Percentiles rank a stretch among this genome's conserved stretches.
Evolutionary conservation across 2,329 filamentous ascomycete species (phyloP).

Genomic region (Colletotrichum sp.): DNA sequence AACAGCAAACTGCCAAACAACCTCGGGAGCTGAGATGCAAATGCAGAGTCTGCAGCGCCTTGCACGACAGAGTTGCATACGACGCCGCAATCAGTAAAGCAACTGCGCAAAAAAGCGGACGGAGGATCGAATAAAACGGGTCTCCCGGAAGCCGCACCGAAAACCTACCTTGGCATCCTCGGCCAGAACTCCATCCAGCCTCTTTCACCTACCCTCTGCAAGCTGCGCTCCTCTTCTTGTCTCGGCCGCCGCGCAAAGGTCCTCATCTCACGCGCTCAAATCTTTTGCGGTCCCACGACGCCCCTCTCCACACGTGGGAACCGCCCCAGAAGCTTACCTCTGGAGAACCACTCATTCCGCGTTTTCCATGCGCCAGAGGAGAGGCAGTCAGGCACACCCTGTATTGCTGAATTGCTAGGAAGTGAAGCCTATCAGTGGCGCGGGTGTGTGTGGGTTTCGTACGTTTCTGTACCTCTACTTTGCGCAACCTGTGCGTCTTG

Average conservation of each 20-base stretch:
- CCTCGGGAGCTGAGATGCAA: background rate
- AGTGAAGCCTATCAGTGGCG: slow-evolving; percentile 16
- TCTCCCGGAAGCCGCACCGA: slow-evolving; percentile 1
- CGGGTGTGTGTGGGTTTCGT: background rate
- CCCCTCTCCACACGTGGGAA: slow-evolving; percentile 9
- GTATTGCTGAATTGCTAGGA: background rate
- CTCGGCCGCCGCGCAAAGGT: background rate
- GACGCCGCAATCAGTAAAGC: background rate
- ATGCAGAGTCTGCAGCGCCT: background rate
- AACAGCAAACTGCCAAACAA: background rate
- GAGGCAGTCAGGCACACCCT: background rate
- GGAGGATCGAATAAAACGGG: slow-evolving; percentile 5
- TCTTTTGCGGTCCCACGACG: background rate
- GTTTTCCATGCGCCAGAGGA: background rate
- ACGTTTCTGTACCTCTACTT: slow-evolving; percentile 9
- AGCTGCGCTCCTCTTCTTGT: background rate
- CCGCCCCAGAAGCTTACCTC: slow-evolving; percentile 18
- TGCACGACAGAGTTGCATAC: background rate
- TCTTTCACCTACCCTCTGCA: background rate
- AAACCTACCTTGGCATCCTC: background rate
- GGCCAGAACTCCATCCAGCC: background rate
- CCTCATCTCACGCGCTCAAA: background rate
- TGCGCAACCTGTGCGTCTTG: background rate
- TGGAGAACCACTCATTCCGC: background rate
- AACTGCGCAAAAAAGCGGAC: background rate